Percentiles rank a stretch among this genome's conserved stretches.
phyloP scores from a whole-genome alignment of 345 rosid genomes.

The Populus deltoides region DNA sequence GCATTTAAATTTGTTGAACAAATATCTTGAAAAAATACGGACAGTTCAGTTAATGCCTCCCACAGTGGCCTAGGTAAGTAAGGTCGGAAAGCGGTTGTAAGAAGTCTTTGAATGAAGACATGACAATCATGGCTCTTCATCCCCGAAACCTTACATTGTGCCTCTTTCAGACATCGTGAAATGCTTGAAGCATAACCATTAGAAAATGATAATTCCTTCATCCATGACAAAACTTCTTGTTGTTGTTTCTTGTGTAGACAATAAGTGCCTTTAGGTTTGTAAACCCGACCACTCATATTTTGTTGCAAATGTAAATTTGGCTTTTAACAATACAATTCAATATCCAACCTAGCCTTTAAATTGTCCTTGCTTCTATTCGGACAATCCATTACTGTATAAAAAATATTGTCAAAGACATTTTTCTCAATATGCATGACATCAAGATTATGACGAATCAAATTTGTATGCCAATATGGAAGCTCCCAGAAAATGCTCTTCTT shows the following conservation, averaged over 20 bases:
- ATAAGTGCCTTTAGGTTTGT: too few species aligned
- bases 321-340: too few species aligned
- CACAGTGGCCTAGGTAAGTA: not conserved
- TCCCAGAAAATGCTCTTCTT: too few species aligned
- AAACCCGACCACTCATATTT: too few species aligned
- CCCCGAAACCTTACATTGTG: not conserved
- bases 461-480: too few species aligned
- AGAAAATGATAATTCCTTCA: not conserved
- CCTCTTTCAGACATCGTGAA: not conserved
- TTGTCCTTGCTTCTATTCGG: too few species aligned
- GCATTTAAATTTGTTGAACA: not conserved
- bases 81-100: not conserved
- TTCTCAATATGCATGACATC: too few species aligned
- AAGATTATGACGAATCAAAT: too few species aligned
- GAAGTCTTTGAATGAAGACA: not conserved
- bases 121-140: slow-evolving; percentile 4
- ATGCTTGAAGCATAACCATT: slow-evolving; percentile 5
- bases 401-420: not conserved
- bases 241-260: too few species aligned
- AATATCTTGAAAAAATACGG: not conserved
- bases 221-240: too few species aligned
- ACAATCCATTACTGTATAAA: not conserved
- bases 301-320: too few species aligned
- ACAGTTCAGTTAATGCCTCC: not conserved
- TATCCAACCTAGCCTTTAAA: too few species aligned